A percentile compares a stretch with the other conserved stretches of the same genome.
These are phyloP conservation scores for Sclerotinia glacialis DNA, from an alignment of 2,329 filamentous ascomycete species.

Conservation along the genomic window DNA sequence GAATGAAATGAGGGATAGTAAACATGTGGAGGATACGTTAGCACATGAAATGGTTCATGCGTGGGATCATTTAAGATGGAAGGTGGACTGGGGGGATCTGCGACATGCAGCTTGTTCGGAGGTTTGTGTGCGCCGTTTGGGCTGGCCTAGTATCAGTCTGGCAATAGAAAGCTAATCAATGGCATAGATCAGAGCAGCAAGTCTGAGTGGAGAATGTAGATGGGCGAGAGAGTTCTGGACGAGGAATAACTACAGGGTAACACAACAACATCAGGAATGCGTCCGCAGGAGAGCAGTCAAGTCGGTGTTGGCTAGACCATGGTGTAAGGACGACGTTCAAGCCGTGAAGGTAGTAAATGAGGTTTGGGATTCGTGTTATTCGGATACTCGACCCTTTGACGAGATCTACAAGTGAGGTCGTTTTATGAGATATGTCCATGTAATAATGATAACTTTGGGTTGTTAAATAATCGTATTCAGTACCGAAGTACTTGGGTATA, in stretches of 20 bases:
- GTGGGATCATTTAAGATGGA: conserved; percentile 89
- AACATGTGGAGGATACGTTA: conserved; percentile 88
- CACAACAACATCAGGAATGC: conserved; percentile 91
- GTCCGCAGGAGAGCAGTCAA: conserved; percentile 77
- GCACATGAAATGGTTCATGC: conserved; percentile 98
- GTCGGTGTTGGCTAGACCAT: conserved; percentile 74
- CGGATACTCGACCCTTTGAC: conserved; percentile 92
- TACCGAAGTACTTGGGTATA: conserved; percentile 18
- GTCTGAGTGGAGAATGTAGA: conserved; percentile 89
- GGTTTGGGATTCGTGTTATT: conserved; percentile 98
- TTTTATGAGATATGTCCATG: conserved; percentile 10
- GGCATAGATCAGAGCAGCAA: conserved; percentile 80
- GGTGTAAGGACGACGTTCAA: conserved; percentile 80
- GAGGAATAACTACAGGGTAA: conserved; percentile 81
- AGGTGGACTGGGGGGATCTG: conserved; percentile 78
- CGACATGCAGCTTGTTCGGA: conserved; percentile 92
- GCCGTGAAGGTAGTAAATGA: conserved; percentile 87
- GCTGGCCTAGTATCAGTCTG: background rate
- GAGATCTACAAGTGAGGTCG: conserved; percentile 77
- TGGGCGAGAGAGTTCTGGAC: conserved; percentile 85
- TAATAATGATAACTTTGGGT: conserved; percentile 14
- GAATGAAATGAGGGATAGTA: conserved; percentile 77
- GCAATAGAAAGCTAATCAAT: conserved; percentile 27
- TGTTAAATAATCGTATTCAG: conserved; percentile 17
- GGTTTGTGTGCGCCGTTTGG: conserved; percentile 49